Conservation (phyloP, 345 rosid genomes). For the Dovyalis caffra region DNA sequence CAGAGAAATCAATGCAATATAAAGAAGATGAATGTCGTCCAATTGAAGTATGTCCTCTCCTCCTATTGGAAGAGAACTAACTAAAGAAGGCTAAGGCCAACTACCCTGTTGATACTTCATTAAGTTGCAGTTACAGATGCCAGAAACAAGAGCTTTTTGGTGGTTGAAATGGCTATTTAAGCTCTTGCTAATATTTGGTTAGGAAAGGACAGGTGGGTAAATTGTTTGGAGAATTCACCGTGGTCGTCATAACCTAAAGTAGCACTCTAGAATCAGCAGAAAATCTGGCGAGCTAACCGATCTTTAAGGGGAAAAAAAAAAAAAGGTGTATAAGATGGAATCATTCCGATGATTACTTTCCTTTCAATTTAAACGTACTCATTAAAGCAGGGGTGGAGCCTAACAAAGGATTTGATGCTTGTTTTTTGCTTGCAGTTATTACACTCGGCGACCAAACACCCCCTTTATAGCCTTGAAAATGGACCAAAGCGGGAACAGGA, state of each 20-base stretch:
- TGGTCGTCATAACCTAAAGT: neutral
- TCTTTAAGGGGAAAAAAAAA: neutral
- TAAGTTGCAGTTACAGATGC: neutral
- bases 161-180: slow-evolving; percentile 23
- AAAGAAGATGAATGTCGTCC: slow-evolving; percentile 12
- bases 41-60: slow-evolving; percentile 17
- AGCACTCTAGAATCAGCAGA: neutral
- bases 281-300: slow-evolving; percentile 7
- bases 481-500: neutral
- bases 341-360: slow-evolving; percentile 14
- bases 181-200: neutral
- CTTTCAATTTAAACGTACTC: slow-evolving; percentile 14
- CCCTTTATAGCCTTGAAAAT: neutral
- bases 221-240: neutral
- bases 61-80: neutral
- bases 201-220: slow-evolving; percentile 3
- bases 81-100: slow-evolving; percentile 17
- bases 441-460: neutral
- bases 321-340: slow-evolving; percentile 1
- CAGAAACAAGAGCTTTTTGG: slow-evolving; percentile 23
- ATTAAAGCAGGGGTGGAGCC: neutral
- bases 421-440: neutral
- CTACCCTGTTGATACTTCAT: slow-evolving; percentile 24
- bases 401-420: neutral
- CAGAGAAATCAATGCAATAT: neutral